Conservation (phyloP, 306 rosid genomes). For the Corylus avellana region DNA sequence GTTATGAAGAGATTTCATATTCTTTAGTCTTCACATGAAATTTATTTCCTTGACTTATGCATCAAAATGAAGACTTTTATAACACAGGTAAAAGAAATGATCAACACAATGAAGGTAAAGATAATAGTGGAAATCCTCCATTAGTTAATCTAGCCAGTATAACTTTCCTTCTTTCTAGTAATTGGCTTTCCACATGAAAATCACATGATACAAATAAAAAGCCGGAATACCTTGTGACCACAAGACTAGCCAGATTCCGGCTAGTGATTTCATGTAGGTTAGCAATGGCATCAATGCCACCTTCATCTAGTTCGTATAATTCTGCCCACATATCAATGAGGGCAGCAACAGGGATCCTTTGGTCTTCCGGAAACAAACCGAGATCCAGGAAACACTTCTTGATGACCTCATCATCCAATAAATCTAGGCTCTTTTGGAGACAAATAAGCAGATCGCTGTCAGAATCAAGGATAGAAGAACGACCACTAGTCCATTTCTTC, state of each 20-base stretch:
- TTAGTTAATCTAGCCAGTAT: background rate
- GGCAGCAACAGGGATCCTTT: slow-evolving; percentile 29
- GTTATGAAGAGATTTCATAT: background rate
- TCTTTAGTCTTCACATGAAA: background rate
- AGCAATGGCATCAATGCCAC: background rate
- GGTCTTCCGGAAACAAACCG: slow-evolving; percentile 37
- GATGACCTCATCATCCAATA: slow-evolving; percentile 19
- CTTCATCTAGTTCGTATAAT: slow-evolving; percentile 23
- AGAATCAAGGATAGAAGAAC: slow-evolving; percentile 34
- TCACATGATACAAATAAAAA: background rate
- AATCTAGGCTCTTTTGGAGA: slow-evolving; percentile 52
- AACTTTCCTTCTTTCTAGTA: background rate
- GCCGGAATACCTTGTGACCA: slow-evolving; percentile 32
- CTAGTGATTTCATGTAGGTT: slow-evolving; percentile 3
- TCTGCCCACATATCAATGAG: slow-evolving; percentile 38
- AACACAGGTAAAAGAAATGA: background rate
- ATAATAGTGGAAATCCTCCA: background rate
- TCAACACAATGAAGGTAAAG: background rate
- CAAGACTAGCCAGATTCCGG: slow-evolving; percentile 21
- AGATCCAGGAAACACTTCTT: slow-evolving; percentile 63
- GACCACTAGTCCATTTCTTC: slow-evolving; percentile 28
- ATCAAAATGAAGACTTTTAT: background rate
- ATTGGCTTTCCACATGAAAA: background rate
- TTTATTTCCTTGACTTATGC: background rate
- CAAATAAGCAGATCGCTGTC: slow-evolving; percentile 26